Evolutionary conservation across 345 rosid genomes (phyloP), one percentile per base, ranked within the genome.

Genomic region (Cardamine resedifolia): DNA sequence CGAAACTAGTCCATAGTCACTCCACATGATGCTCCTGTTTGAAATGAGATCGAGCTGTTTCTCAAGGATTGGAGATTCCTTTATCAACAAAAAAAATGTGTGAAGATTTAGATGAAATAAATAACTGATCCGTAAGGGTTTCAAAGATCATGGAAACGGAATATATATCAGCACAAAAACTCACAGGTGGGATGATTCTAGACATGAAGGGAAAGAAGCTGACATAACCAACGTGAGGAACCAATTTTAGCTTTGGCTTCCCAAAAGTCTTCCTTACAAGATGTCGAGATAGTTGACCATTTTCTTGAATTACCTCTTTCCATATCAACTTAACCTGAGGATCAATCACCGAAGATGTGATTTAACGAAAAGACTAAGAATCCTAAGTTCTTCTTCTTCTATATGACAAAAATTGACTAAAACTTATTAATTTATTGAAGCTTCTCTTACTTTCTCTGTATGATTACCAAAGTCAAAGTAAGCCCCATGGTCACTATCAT

Each of bases 391-490:
- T 63, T 52, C 53, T 62, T 52, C 57, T 31, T 63, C 56, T 64
- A 16, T 66, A 10, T 39, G 38, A 28, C 7, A 67, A 28, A 66
- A 49, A 21, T 8, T 41, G 24, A 3, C 30, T 19, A 6, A 16
- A 21, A 36, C 55, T 31, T 58, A 31, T 55, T 15, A 49, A 6
- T 2, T 60, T 31, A 52, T 24, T 24, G 31, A 52, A 61, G 50
- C 26, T 18, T 68, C 34, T n/a, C 79, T 70, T 75, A 91, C 99
- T 87, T 91, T 91, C 79, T 91, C 96, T n/a, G 97, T 87, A 67
- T 94, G 97, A 82, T 94, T 94, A 52, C 98, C 97, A 57, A 82
- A 94, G 81, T 94, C 97, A 64, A 88, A 86, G 79, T 88, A 94
- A 75, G 96, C 87, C 83, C 96, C 96, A 81, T 76, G 69, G 15